These are phyloP conservation scores for Cordyceps farinosa DNA, from an alignment of 2,329 filamentous ascomycete genomes.

Conservation along the genomic window DNA sequence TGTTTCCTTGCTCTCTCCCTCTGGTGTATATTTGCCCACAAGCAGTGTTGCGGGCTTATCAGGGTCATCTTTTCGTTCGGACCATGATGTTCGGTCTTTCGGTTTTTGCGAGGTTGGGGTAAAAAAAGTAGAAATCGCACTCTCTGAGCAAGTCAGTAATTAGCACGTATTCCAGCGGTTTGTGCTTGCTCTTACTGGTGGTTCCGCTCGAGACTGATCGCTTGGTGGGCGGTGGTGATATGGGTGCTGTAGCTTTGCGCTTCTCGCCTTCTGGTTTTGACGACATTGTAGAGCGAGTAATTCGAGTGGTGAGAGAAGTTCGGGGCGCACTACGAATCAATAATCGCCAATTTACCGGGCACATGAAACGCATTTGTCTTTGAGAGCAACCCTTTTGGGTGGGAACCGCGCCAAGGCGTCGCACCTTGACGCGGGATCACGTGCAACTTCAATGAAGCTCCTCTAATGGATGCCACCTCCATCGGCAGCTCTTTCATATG, in stretches of 20 bases:
- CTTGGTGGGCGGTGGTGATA: constrained; percentile 53
- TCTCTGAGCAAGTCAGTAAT: constrained; percentile 44
- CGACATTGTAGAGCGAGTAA: background rate
- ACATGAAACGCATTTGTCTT: constrained; percentile 1
- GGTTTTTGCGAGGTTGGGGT: constrained; percentile 81
- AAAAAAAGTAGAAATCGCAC: constrained; percentile 79
- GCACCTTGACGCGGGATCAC: constrained; percentile 14
- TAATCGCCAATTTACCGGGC: background rate
- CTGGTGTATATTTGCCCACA: constrained; percentile 65
- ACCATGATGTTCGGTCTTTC: constrained; percentile 71
- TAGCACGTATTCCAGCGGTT: constrained; percentile 12
- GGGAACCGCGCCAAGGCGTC: constrained; percentile 13
- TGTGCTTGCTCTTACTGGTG: constrained; percentile 39
- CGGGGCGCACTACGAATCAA: background rate
- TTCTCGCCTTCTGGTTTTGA: constrained; percentile 24
- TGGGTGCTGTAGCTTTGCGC: constrained; percentile 38
- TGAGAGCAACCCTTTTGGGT: background rate
- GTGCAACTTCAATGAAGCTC: background rate
- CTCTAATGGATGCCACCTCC: background rate
- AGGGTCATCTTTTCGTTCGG: constrained; percentile 54
- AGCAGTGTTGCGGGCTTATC: constrained; percentile 59
- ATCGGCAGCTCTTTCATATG: background rate
- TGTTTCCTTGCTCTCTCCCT: constrained; percentile 29
- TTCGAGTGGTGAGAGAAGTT: background rate
- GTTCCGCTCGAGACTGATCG: constrained; percentile 50